Evolutionary conservation across 2,329 filamentous ascomycete genomes (phyloP).

Genomic region (Pestalotiopsis sp.): DNA sequence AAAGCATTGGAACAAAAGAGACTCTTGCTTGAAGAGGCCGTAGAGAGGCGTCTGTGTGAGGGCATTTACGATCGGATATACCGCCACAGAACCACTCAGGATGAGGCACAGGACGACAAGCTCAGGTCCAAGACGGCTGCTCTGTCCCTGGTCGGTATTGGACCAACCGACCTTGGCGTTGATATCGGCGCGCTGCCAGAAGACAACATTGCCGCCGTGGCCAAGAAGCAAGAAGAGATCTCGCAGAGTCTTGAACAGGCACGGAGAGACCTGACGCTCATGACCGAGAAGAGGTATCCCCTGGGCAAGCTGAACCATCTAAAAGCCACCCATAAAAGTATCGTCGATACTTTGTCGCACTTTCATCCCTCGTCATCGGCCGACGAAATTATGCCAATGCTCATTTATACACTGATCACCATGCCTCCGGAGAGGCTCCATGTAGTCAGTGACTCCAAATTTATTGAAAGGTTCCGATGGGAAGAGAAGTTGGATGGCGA

Average conservation of each 20-base stretch:
- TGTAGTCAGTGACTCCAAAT: slow-evolving; percentile 91
- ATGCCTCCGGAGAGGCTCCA: slow-evolving; percentile 83
- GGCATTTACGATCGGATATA: slow-evolving; percentile 87
- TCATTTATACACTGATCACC: slow-evolving; percentile 95
- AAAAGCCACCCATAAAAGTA: slow-evolving; percentile 87
- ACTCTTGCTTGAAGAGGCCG: slow-evolving; percentile 80
- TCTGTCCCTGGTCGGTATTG: slow-evolving; percentile 87
- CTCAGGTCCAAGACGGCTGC: slow-evolving; percentile 92
- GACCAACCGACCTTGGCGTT: slow-evolving; percentile 80
- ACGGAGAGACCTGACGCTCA: slow-evolving; percentile 70
- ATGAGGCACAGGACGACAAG: slow-evolving; percentile 94
- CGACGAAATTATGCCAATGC: slow-evolving; percentile 93
- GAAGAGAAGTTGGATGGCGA: slow-evolving; percentile 88
- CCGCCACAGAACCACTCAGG: slow-evolving; percentile 86
- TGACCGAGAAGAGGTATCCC: slow-evolving; percentile 87
- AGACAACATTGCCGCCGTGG: slow-evolving; percentile 58
- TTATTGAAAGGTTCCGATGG: slow-evolving; percentile 90
- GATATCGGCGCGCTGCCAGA: slow-evolving; percentile 64
- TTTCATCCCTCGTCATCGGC: slow-evolving; percentile 83
- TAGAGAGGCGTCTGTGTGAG: slow-evolving; percentile 85
- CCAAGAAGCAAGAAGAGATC: slow-evolving; percentile 68
- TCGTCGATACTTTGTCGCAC: slow-evolving; percentile 80
- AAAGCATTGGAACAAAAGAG: slow-evolving; percentile 79
- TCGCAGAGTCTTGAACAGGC: slow-evolving; percentile 73
- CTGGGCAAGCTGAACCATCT: slow-evolving; percentile 89